A percentile compares a stretch with the other conserved stretches of the same genome.
Evolutionary conservation across 2,329 filamentous ascomycete genomes (phyloP).

Genomic region (Periconia sp.): DNA sequence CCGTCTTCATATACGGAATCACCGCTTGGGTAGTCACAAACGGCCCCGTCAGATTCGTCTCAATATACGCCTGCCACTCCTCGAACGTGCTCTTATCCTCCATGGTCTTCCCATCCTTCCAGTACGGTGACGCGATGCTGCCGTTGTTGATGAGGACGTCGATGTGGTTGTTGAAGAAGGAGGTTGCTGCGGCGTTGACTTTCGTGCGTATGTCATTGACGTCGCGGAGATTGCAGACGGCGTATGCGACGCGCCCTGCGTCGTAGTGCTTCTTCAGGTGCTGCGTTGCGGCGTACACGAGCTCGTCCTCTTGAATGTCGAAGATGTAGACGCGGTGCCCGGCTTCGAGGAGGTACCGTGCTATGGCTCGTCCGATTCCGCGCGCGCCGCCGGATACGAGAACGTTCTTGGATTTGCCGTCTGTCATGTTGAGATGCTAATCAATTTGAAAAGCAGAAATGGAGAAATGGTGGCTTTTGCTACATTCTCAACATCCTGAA

Average conservation of each 20-base stretch:
- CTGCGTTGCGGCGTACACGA: slow-evolving; percentile 42
- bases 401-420: slow-evolving; percentile 31
- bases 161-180: slow-evolving; percentile 46
- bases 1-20: slow-evolving; percentile 50
- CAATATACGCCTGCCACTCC: slow-evolving; percentile 51
- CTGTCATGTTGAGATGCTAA: slow-evolving; percentile 11
- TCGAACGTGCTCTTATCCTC: slow-evolving; percentile 46
- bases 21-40: slow-evolving; percentile 52
- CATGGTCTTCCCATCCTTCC: slow-evolving; percentile 51
- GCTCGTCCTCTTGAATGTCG: slow-evolving; percentile 45
- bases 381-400: slow-evolving; percentile 48
- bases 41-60: slow-evolving; percentile 51
- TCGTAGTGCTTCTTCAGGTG: slow-evolving; percentile 42
- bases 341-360: slow-evolving; percentile 48
- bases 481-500: too few species aligned
- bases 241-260: slow-evolving; percentile 37
- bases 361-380: slow-evolving; percentile 52
- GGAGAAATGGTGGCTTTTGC: too few species aligned
- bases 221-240: slow-evolving; percentile 49
- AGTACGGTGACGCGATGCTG: slow-evolving; percentile 42
- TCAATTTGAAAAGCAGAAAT: too few species aligned
- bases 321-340: slow-evolving; percentile 53
- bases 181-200: slow-evolving; percentile 43
- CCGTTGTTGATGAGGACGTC: slow-evolving; percentile 45
- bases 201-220: slow-evolving; percentile 45